Conservation (phyloP, 75 land plant genomes). For the Chamaecyparis obtusa region DNA sequence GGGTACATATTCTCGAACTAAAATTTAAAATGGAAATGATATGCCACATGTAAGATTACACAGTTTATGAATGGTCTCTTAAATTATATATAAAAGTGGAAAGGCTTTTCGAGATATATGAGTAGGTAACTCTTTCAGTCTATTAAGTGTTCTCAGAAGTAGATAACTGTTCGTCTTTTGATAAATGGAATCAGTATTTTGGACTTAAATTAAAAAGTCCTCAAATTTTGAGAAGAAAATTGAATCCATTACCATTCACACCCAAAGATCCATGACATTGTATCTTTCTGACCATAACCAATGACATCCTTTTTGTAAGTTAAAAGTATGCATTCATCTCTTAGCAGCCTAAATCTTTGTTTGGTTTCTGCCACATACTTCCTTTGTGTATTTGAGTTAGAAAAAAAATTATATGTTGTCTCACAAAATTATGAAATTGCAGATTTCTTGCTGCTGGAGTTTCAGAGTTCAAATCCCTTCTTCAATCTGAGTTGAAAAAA, state of each 20-base stretch:
- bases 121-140: not conserved
- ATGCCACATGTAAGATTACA: not conserved
- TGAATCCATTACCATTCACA: not conserved
- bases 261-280: not conserved
- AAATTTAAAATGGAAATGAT: not conserved
- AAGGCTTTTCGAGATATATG: not conserved
- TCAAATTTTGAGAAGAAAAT: not conserved
- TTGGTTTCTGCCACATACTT: not conserved
- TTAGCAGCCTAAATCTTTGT: not conserved
- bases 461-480: not conserved
- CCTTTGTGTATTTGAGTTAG: not conserved
- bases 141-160: not conserved
- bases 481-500: not conserved
- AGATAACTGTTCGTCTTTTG: not conserved
- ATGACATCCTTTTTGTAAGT: not conserved
- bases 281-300: not conserved
- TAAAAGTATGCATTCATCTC: not conserved
- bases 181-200: not conserved
- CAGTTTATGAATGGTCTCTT: not conserved
- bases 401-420: not conserved
- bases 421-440: not conserved
- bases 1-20: conserved; percentile 41
- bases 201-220: not conserved
- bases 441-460: not conserved
- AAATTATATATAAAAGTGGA: not conserved